Base-by-base conservation (phyloP, 306 rosid species). In the Luffa acutangula region DNA sequence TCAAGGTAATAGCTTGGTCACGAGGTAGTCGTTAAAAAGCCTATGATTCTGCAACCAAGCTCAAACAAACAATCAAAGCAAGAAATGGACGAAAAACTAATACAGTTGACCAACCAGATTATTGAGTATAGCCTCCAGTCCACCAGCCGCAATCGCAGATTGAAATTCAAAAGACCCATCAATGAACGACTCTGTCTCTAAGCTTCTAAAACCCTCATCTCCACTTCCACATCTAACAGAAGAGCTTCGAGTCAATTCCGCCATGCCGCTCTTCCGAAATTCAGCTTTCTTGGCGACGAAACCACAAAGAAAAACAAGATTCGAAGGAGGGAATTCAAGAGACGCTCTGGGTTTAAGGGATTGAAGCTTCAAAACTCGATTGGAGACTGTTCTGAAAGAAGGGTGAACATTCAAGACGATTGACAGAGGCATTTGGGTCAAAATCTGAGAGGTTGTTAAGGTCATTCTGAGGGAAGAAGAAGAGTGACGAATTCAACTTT, bases 91-190 rank as follows among this genome's bases (percentile, higher is more conserved):
- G 7, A 18, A 9, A 34, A 37, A 70, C 33, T 70, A 18, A 18
- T 13, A 67, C 60, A 48, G 18, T 82, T 48, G 45, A 87, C 94
- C 7, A 81, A 94, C 98, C 95, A 87, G 39, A 79, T 80, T 81
- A 84, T 94, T 94, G 66, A 92, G 89, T 3, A 54, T 87, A 9
- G 90, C 76, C 78, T 95, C 91, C 70, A 87, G 10, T 20, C 84
- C 83, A 56, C 15, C 80, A 48, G 72, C 65, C 58, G 80, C 59
- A 73, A 80, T 41, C 58, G 46, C 84, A 13, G 75, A 25, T 58
- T 15, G 81, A 67, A 82, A 79, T 78, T 72, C 65, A 89, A 58
- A 76, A 9, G 91, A 57, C 69, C 82, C 87, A 76, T 85, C 87
- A 36, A 81, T 51, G 9, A 84, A 77, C 59, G 87, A 81, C 85